phyloP scores from a whole-genome alignment of 1,139 yeast species.

The Suhomyces taliae region DNA sequence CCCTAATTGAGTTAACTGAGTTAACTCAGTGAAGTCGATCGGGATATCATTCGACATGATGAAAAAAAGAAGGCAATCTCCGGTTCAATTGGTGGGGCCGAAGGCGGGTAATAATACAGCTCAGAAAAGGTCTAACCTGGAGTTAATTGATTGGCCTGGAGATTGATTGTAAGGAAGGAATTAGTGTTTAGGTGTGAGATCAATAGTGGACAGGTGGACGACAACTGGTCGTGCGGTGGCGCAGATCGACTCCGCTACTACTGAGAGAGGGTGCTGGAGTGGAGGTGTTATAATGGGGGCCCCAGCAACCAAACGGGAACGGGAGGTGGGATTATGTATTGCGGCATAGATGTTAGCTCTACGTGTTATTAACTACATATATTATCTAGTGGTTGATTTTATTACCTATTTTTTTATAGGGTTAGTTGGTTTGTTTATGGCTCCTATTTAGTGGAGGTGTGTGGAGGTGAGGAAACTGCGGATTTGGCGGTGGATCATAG shows the following conservation, averaged over 20 bases:
- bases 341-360: no score
- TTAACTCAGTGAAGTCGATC: constrained; percentile 93
- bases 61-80: constrained; percentile 3
- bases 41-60: constrained; percentile 65
- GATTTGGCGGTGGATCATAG: no score
- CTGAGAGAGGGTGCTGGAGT: not conserved
- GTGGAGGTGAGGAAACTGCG: no score
- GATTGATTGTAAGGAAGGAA: not conserved
- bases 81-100: constrained; percentile 3
- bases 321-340: no score
- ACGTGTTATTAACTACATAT: no score
- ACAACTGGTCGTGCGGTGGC: constrained; percentile 4
- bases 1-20: constrained; percentile 83
- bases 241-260: not conserved
- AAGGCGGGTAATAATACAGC: constrained; percentile 1
- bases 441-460: no score
- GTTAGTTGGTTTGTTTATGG: no score
- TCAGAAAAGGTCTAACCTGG: constrained; percentile 1
- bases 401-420: no score
- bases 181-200: constrained; percentile 1
- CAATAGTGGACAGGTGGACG: constrained; percentile 9
- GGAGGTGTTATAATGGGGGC: not conserved
- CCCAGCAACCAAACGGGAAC: no score
- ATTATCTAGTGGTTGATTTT: no score
- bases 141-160: constrained; percentile 1